Conservation (phyloP, 495 filamentous ascomycete species). For the Amniculicola lignicola region DNA sequence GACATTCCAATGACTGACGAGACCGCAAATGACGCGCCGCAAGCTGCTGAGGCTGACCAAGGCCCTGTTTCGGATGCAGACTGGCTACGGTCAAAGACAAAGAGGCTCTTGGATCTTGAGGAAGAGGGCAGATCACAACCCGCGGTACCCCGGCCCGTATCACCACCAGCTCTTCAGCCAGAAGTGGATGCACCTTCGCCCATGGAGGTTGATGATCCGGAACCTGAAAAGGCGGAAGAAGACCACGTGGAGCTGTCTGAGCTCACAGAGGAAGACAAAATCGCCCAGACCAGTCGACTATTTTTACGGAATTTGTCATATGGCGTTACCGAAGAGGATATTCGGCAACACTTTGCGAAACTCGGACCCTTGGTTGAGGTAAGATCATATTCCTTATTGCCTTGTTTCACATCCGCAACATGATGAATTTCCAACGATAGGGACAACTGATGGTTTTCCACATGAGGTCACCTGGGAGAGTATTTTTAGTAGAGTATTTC, state of each 20-base stretch:
- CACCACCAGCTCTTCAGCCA: neutral
- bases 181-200: neutral
- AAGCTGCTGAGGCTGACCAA: conserved; percentile 5
- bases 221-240: conserved; percentile 36
- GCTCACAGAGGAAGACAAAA: conserved; percentile 43
- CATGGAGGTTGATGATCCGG: neutral
- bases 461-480: conserved; percentile 63
- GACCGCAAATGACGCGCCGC: neutral
- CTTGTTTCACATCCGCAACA: conserved; percentile 32
- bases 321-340: conserved; percentile 69
- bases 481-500: conserved; percentile 80
- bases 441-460: conserved; percentile 93
- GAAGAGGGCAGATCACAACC: no score
- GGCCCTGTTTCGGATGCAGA: conserved; percentile 68
- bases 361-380: conserved; percentile 86
- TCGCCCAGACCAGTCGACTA: conserved; percentile 62
- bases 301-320: conserved; percentile 91
- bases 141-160: no score
- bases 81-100: conserved; percentile 93
- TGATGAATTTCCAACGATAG: conserved; percentile 98
- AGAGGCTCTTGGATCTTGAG: conserved; percentile 80
- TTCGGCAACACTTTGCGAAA: conserved; percentile 63
- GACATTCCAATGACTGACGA: neutral
- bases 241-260: conserved; percentile 27
- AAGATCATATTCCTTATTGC: conserved; percentile 44